Base-by-base conservation (phyloP, 129 eudicot species). In the Tagetes erecta region DNA sequence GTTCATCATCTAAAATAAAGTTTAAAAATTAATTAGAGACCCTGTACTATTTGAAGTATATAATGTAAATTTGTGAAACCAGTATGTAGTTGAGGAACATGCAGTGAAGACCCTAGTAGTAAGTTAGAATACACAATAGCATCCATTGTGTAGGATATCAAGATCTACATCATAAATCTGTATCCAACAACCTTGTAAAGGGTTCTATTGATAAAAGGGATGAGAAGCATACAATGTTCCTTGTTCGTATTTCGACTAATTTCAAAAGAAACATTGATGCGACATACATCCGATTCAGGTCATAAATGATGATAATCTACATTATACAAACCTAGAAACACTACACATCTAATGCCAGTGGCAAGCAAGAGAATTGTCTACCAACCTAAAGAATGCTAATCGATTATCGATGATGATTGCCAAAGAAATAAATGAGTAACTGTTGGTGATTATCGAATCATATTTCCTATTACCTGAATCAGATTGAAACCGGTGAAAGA, bases 311-410 rank as follows among this genome's bases (percentile, higher is more conserved):
- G 83, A 31, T 79, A 36, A 72, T 79, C 83, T 79, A 79, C 73
- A 79, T 56, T 20, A 72, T 67, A 79, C 83, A 79, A 72, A 55
- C 78, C 78, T 71, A 79, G 7, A 63, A 20, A 78, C 44, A 62
- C 65, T 70, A 70, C 77, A 81, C 73, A 75, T 41, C 80, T 69
- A 70, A 76, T 68, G 68, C 68, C 84, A 68, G 76, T 47, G 63
- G 78, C 70, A 62, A 59, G 51, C 70, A 51, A 70, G 62, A 80
- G 79, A 73, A 51, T 63, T 52, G 68, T 42, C 81, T 58, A 76
- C 71, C 77, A 82, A 72, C 84, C 87, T 75, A 84, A 80, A 87
- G 82, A 84, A 86, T 78, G 67, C 27, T 20, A 20, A 20, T 20
- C 27, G 27, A 20, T 20, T 20, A 20, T 20, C 27, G 27, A 20